Evolutionary conservation across 2,329 filamentous ascomycete genomes (phyloP), one percentile per base, ranked within the genome.

Genomic region (Epichloe glyceriae): DNA sequence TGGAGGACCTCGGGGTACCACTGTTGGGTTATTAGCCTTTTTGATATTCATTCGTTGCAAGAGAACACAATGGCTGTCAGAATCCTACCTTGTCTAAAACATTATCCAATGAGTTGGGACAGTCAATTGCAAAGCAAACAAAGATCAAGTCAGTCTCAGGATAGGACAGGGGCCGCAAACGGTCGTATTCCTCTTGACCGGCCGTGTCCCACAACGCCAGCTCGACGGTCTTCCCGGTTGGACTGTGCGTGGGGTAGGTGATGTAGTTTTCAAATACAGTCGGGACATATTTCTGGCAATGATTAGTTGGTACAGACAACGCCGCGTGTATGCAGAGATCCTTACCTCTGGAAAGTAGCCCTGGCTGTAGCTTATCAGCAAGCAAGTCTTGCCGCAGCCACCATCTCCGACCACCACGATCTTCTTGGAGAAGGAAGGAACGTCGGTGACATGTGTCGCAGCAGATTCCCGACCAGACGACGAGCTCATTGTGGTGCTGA

Each of bases 181-280:
- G 84, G 74, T 98, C 93, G 68, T 98, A 98, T 72, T 97, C 93
- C 70, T 98, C 93, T 70, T 98, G 93, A 39, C 93, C 93, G 61
- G 93, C 93, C 30, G 93, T 98, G 70, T 98, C 93, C 93, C 93
- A 98, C 49, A 98, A 79, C 40, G 93, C 93, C 54, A 98, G 80
- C 73, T 98, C 93, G 58, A 98, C 89, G 52, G 85, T 90, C 77
- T 96, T 97, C 64, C 91, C 90, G 12, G 85, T 87, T 43, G 83
- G 80, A 57, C 83, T 81, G 71, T 98, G 93, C 53, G 83, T 86
- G 52, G 91, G 94, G 68, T 95, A 91, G 50, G 93, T 96, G 72
- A 98, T 97, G 79, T 98, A 98, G 75, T 98, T 98, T 66, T 98
- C 93, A 68, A 98, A 98, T 49, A 98, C 93, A 2, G 93, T 98